Percentiles rank a stretch among this genome's conserved stretches.
Evolutionary conservation across 106 monocot species (phyloP).

Genomic region (Dioscorea alata): DNA sequence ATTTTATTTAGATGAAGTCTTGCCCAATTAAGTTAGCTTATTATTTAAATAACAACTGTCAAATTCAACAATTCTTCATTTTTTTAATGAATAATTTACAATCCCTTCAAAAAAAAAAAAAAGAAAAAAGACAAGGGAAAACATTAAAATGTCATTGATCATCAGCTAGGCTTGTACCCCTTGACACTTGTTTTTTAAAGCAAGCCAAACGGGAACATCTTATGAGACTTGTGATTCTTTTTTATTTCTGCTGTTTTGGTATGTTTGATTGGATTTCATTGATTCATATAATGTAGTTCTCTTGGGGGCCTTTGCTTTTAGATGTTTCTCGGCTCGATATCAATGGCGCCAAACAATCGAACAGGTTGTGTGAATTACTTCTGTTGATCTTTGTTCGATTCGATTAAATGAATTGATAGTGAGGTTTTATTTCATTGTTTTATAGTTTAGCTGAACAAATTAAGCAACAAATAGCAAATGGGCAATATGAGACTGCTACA

Average conservation of each 20-base stretch:
- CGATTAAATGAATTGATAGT: no score
- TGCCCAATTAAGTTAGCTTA: no score
- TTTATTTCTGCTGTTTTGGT: neutral
- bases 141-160: no score
- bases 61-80: no score
- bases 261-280: neutral
- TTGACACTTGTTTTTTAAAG: no score
- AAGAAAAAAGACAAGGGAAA: no score
- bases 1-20: no score
- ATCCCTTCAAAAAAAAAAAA: no score
- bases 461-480: slow-evolving; percentile 36
- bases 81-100: no score
- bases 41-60: no score
- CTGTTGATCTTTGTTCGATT: no score
- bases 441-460: slow-evolving; percentile 66
- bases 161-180: no score
- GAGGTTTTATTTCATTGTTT: neutral
- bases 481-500: slow-evolving; percentile 53
- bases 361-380: slow-evolving; percentile 15
- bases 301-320: slow-evolving; percentile 42
- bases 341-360: slow-evolving; percentile 20
- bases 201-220: neutral
- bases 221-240: neutral
- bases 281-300: slow-evolving; percentile 14
- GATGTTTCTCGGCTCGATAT: slow-evolving; percentile 34